Percentiles rank a stretch among this genome's conserved stretches.
These are phyloP conservation scores for Boletus smithii DNA, from an alignment of 1,284 basidiomycete genomes.

Conservation along the genomic window DNA sequence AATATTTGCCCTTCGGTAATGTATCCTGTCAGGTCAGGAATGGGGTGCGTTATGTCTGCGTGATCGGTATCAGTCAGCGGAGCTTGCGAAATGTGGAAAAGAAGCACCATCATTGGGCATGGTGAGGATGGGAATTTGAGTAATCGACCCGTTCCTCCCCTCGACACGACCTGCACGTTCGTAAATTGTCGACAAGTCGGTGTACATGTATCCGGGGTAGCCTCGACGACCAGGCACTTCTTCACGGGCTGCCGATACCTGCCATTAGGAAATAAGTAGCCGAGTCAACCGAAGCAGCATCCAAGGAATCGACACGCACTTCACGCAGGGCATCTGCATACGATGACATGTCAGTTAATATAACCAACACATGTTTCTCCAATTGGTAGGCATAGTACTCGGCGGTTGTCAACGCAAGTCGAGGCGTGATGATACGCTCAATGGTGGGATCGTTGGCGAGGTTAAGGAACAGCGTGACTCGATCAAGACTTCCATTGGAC, in stretches of 20 bases:
- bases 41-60: conserved; percentile 98
- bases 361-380: conserved; percentile 99
- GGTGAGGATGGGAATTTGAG: conserved; percentile 98
- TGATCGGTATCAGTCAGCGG: conserved; percentile 26
- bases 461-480: conserved; percentile 98
- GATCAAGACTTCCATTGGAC: conserved; percentile 96
- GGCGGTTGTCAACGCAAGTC: conserved; percentile 95
- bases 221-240: conserved; percentile 99
- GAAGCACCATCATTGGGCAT: conserved; percentile 96
- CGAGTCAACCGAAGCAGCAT: conserved; percentile 20
- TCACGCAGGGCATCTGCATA: conserved; percentile 98
- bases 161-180: conserved; percentile 98
- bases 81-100: conserved; percentile 22
- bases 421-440: conserved; percentile 99
- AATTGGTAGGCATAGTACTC: conserved; percentile 99
- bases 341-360: conserved; percentile 98
- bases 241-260: conserved; percentile 98
- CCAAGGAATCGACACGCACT: conserved; percentile 40
- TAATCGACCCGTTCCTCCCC: conserved; percentile 98
- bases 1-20: conserved; percentile 99
- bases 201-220: conserved; percentile 99
- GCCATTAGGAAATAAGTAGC: conserved; percentile 11
- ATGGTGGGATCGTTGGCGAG: conserved; percentile 99
- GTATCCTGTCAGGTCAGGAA: conserved; percentile 99
- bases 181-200: conserved; percentile 97